Evolutionary conservation across 1,284 basidiomycete species (phyloP).

Genomic region (Dichomitus squalens): DNA sequence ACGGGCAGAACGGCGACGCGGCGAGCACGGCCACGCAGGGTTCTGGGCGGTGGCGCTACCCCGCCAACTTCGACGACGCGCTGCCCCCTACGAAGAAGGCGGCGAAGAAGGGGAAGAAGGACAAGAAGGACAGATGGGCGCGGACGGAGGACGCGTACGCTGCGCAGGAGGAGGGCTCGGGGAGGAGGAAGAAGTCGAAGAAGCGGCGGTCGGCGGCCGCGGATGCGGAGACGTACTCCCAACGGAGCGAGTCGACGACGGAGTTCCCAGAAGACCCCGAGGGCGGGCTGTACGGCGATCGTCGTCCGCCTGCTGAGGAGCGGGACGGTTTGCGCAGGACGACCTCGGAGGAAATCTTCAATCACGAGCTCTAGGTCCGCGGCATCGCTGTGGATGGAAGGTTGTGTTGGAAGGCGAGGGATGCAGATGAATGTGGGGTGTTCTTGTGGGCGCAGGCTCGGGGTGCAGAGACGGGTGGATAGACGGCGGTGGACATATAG

Average conservation of each 20-base stretch:
- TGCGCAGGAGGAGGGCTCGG: slow-evolving; percentile 39
- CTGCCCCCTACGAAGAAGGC: slow-evolving; percentile 48
- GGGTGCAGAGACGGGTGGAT: neutral
- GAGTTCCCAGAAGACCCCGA: slow-evolving; percentile 75
- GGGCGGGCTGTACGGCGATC: slow-evolving; percentile 60
- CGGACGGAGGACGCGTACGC: slow-evolving; percentile 81
- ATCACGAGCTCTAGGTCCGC: slow-evolving; percentile 46
- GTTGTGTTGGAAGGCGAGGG: neutral
- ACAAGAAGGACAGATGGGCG: slow-evolving; percentile 84
- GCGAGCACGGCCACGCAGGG: slow-evolving; percentile 37
- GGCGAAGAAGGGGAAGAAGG: slow-evolving; percentile 59
- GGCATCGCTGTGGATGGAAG: neutral
- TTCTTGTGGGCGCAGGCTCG: neutral
- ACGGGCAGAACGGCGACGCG: slow-evolving; percentile 47
- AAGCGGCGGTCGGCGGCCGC: slow-evolving; percentile 53
- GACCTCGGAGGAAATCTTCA: slow-evolving; percentile 43
- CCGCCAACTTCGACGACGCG: slow-evolving; percentile 77
- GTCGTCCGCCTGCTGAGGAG: slow-evolving; percentile 11
- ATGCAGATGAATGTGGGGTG: neutral
- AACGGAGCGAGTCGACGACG: slow-evolving; percentile 46
- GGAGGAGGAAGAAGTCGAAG: slow-evolving; percentile 44
- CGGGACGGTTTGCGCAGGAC: slow-evolving; percentile 13
- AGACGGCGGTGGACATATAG: neutral
- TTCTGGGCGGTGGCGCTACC: slow-evolving; percentile 73
- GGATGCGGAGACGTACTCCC: slow-evolving; percentile 47